Conservation (phyloP, 345 rosid species). For the Eucalyptus globulus region DNA sequence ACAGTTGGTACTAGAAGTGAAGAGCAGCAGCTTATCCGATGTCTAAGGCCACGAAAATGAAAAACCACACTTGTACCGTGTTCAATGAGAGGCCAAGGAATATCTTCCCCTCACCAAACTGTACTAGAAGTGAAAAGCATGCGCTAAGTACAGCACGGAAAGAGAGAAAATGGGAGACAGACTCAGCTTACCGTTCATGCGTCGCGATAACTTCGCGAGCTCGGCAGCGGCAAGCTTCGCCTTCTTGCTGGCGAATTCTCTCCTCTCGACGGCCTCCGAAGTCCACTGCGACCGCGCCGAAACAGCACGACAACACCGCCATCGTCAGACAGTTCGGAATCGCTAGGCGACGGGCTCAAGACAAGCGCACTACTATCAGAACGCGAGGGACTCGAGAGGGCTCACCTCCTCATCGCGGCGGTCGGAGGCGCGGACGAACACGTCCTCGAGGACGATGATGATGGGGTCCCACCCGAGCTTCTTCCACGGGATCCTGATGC, state of each 20-base stretch:
- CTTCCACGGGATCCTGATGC: constrained; percentile 80
- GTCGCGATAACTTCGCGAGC: constrained; percentile 68
- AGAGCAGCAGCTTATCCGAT: background rate
- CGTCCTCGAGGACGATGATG: constrained; percentile 61
- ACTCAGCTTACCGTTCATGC: constrained; percentile 53
- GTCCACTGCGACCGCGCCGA: constrained; percentile 44
- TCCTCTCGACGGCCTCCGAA: constrained; percentile 59
- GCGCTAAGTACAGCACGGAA: background rate
- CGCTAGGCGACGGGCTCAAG: background rate
- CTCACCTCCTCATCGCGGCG: constrained; percentile 72
- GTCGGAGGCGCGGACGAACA: constrained; percentile 52
- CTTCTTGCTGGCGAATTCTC: constrained; percentile 83
- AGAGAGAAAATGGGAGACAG: background rate
- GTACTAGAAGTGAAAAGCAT: background rate
- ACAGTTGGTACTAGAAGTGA: background rate
- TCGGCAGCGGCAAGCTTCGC: constrained; percentile 95
- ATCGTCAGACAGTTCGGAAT: background rate
- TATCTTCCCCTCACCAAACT: background rate
- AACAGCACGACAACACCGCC: background rate
- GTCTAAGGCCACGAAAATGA: background rate
- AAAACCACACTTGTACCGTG: background rate
- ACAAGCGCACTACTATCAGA: background rate
- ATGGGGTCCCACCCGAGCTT: constrained; percentile 68
- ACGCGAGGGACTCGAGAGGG: background rate
- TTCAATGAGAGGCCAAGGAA: background rate